Conservation (phyloP, 352 stramenopile genomes). For the Thalassiosira livingstoniorum region DNA sequence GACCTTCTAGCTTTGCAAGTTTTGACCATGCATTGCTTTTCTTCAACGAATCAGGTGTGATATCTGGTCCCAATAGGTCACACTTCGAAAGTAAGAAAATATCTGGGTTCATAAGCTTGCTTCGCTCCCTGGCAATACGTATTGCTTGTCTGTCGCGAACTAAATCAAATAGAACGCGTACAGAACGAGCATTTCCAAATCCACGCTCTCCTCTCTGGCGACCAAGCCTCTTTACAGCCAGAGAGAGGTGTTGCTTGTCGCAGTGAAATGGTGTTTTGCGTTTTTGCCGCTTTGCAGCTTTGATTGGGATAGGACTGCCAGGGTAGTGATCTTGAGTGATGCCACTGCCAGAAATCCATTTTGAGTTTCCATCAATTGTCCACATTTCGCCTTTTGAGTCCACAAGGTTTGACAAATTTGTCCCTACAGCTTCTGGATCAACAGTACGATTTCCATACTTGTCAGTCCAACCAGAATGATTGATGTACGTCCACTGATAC, state of each 20-base stretch:
- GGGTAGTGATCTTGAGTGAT: constrained; percentile 37
- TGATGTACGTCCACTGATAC: constrained; percentile 29
- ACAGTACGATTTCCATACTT: constrained; percentile 49
- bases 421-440: constrained; percentile 33
- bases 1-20: constrained; percentile 21
- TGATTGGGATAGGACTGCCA: constrained; percentile 37
- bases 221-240: constrained; percentile 84
- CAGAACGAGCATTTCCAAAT: constrained; percentile 89
- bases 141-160: constrained; percentile 65
- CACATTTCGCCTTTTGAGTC: constrained; percentile 44
- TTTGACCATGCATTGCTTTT: constrained; percentile 40
- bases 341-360: constrained; percentile 31
- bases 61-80: constrained; percentile 34
- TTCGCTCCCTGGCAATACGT: constrained; percentile 32
- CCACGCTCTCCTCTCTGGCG: constrained; percentile 84
- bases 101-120: background rate
- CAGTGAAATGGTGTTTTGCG: constrained; percentile 33
- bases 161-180: constrained; percentile 86
- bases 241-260: constrained; percentile 36
- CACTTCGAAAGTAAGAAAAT: constrained; percentile 21
- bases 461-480: constrained; percentile 40
- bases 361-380: constrained; percentile 2
- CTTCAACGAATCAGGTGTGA: constrained; percentile 30
- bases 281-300: constrained; percentile 23
- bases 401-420: constrained; percentile 27